A percentile compares a stretch with the other conserved stretches of the same genome.
phyloP scores from a whole-genome alignment of 2,329 filamentous ascomycete species.

The Magnaporthales sp. region DNA sequence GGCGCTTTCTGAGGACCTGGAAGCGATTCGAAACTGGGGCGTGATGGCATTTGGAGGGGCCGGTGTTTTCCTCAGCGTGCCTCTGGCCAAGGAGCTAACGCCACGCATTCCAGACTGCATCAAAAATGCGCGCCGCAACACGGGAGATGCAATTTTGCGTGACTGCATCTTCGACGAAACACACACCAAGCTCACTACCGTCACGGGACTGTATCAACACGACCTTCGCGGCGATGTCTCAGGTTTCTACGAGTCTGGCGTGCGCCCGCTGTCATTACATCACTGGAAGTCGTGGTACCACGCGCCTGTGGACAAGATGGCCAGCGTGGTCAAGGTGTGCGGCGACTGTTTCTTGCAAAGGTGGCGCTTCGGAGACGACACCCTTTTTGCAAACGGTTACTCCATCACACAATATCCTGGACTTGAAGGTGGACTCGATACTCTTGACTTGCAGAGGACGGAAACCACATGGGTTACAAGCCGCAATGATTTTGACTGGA shows the following conservation, averaged over 20 bases:
- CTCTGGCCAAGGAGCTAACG: conserved; percentile 38
- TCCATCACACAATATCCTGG: conserved; percentile 41
- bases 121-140: conserved; percentile 25
- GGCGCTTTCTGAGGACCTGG: conserved; percentile 46
- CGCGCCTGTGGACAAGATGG: conserved; percentile 39
- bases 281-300: conserved; percentile 57
- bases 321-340: conserved; percentile 39
- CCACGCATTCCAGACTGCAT: conserved; percentile 40
- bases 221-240: conserved; percentile 45
- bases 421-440: conserved; percentile 18
- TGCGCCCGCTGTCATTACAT: conserved; percentile 46
- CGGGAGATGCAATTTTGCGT: conserved; percentile 47
- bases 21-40: conserved; percentile 42
- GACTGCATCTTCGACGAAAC: conserved; percentile 49
- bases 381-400: conserved; percentile 50
- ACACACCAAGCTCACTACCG: conserved; percentile 40
- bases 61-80: conserved; percentile 47
- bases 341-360: conserved; percentile 51
- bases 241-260: conserved; percentile 52
- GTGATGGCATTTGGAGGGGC: conserved; percentile 54
- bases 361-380: conserved; percentile 37
- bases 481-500: conserved; percentile 40
- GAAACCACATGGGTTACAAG: conserved; percentile 45
- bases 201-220: conserved; percentile 48
- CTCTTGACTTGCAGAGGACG: conserved; percentile 33